Percentiles rank a stretch among this genome's conserved stretches.
Conservation (phyloP, 768 basidiomycete species). For the Leccinum barrowsii region DNA sequence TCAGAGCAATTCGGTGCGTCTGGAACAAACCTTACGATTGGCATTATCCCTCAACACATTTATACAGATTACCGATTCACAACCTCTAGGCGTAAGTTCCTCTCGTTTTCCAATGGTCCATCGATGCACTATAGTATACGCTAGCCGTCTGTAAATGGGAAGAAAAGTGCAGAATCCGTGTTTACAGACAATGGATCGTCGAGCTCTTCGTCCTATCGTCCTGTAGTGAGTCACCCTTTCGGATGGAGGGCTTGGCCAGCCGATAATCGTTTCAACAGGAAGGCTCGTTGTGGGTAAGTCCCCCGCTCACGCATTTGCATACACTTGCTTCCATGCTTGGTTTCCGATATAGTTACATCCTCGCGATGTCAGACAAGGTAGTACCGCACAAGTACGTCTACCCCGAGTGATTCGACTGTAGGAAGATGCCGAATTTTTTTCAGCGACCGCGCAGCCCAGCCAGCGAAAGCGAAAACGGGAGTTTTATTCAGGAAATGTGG, state of each 20-base stretch:
- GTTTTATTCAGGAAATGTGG: slow-evolving; percentile 13
- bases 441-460: not conserved
- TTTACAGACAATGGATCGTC: not conserved
- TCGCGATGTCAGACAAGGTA: not conserved
- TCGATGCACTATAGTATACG: not conserved
- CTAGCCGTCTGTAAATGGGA: slow-evolving; percentile 5
- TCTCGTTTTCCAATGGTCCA: not conserved
- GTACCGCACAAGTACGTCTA: not conserved
- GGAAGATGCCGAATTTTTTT: not conserved
- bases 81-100: slow-evolving; percentile 4
- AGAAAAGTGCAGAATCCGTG: not conserved
- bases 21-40: not conserved
- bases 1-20: not conserved
- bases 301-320: not conserved
- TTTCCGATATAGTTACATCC: not conserved
- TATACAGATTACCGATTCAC: slow-evolving; percentile 1
- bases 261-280: slow-evolving; percentile 2
- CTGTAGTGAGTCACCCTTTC: not conserved
- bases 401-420: not conserved
- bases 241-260: not conserved
- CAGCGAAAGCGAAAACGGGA: slow-evolving; percentile 2
- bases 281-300: not conserved
- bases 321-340: not conserved
- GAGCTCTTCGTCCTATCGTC: not conserved
- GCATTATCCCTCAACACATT: not conserved